Evolutionary conservation across 257 asterid genomes (phyloP).

Genomic region (Lithospermum erythrorhizon): DNA sequence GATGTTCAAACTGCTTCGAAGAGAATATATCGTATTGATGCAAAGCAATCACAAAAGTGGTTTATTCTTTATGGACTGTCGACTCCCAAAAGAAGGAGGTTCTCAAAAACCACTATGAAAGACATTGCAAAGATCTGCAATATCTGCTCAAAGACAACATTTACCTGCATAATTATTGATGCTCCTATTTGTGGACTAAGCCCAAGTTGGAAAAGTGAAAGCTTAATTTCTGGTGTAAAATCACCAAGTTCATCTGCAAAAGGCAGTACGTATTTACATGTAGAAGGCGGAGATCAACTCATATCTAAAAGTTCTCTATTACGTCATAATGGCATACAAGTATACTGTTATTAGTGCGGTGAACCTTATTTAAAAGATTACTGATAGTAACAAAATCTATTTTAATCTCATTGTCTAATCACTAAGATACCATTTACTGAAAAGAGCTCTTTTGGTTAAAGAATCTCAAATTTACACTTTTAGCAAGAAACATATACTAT

Average conservation of each 20-base stretch:
- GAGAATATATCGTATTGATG: not conserved
- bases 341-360: too few species aligned
- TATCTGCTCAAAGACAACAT: slow-evolving; percentile 10
- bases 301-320: not conserved
- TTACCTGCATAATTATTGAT: slow-evolving; percentile 94
- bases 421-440: too few species aligned
- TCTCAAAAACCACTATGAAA: not conserved
- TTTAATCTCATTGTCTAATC: too few species aligned
- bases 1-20: not conserved
- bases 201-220: slow-evolving; percentile 91
- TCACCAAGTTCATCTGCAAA: slow-evolving; percentile 88
- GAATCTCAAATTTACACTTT: too few species aligned
- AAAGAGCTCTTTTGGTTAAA: too few species aligned
- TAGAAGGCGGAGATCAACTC: not conserved
- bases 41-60: not conserved
- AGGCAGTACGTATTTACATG: not conserved
- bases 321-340: not conserved
- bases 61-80: not conserved
- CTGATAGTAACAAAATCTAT: too few species aligned
- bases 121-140: slow-evolving; percentile 4
- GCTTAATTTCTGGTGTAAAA: slow-evolving; percentile 75
- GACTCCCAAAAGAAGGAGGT: not conserved
- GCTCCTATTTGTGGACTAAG: slow-evolving; percentile 98
- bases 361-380: too few species aligned
- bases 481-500: too few species aligned